phyloP scores from a whole-genome alignment of 495 filamentous ascomycete genomes.

The Aspergillus baeticus region DNA sequence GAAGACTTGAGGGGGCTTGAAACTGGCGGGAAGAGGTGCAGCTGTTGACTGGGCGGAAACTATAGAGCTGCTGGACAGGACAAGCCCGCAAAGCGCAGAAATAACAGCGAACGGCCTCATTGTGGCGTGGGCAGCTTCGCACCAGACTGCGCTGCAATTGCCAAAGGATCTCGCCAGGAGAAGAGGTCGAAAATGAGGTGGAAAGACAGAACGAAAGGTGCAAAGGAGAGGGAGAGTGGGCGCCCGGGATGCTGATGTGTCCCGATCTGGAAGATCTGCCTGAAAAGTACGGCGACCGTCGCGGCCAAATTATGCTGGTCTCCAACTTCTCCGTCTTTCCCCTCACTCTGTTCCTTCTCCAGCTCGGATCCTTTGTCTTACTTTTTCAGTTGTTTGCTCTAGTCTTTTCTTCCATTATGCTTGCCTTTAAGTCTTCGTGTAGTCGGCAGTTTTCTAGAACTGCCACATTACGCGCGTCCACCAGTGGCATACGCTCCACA shows the following conservation, averaged over 20 bases:
- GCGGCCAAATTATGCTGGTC: conserved; percentile 33
- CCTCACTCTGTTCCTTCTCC: conserved; percentile 13
- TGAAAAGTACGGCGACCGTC: conserved; percentile 34
- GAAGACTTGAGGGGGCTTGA: conserved; percentile 86
- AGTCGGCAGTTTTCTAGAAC: conserved; percentile 22
- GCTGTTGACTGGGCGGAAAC: conserved; percentile 34
- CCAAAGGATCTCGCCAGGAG: conserved; percentile 29
- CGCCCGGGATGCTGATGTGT: conserved; percentile 49
- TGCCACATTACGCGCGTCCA: neutral
- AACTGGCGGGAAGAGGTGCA: conserved; percentile 59
- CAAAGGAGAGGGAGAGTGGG: conserved; percentile 14
- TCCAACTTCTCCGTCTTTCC: conserved; percentile 25
- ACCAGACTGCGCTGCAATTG: conserved; percentile 27
- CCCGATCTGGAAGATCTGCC: conserved; percentile 26
- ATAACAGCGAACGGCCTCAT: conserved; percentile 44
- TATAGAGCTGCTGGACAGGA: conserved; percentile 31
- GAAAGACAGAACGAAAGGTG: conserved; percentile 12
- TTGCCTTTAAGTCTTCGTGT: conserved; percentile 28
- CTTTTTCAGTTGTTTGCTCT: neutral
- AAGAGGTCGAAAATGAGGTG: conserved; percentile 10
- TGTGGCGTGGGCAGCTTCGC: conserved; percentile 22
- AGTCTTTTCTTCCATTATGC: conserved; percentile 22
- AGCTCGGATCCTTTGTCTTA: neutral
- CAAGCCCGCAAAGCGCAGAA: conserved; percentile 39
- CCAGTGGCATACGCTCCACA: neutral